Evolutionary conservation across 2,329 filamentous ascomycete genomes (phyloP).

Genomic region (Rhexocercosporidium sp.): DNA sequence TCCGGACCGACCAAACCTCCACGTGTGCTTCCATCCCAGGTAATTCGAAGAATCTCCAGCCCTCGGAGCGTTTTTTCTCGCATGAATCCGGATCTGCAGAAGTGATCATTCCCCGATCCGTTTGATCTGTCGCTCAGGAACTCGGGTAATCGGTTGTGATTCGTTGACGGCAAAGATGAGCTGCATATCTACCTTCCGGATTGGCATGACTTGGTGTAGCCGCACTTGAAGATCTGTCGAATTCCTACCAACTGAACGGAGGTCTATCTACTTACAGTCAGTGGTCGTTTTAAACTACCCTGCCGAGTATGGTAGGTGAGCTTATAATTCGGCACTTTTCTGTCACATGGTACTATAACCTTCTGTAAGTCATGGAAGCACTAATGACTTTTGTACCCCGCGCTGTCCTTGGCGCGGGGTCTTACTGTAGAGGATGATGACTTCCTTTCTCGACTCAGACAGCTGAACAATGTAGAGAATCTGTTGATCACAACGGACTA

Average conservation of each 20-base stretch:
- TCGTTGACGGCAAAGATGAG: neutral
- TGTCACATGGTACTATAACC: neutral
- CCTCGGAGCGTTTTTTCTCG: slow-evolving; percentile 1
- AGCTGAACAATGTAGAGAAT: neutral
- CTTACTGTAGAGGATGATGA: no score
- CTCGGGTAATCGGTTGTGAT: neutral
- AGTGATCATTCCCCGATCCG: neutral
- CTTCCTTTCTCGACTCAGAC: neutral
- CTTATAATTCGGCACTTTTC: neutral
- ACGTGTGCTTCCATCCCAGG: neutral
- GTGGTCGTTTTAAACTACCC: neutral
- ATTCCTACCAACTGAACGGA: neutral
- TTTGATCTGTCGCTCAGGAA: slow-evolving; percentile 2
- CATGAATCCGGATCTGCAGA: neutral
- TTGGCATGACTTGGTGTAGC: neutral
- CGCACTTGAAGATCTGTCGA: neutral
- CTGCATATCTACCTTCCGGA: slow-evolving; percentile 5
- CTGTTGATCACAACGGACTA: neutral
- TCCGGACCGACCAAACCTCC: neutral
- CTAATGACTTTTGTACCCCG: neutral
- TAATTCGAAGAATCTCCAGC: neutral
- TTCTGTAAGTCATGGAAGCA: neutral
- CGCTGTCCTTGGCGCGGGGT: neutral
- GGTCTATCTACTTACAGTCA: neutral
- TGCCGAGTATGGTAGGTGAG: neutral